phyloP scores from a whole-genome alignment of 257 asterid genomes.

The Paraleonurus japonicus region DNA sequence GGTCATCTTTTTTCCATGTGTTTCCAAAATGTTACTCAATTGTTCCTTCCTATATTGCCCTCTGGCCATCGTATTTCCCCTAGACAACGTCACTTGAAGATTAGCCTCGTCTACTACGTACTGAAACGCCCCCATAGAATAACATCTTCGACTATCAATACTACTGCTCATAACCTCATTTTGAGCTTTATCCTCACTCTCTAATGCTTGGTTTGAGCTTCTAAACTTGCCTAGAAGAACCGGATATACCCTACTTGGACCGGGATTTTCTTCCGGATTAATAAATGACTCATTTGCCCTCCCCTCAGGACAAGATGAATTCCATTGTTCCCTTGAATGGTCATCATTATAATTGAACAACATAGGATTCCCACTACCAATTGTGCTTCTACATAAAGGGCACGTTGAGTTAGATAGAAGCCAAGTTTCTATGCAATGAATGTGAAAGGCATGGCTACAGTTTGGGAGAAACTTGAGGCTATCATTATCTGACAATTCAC shows the following conservation, averaged over 20 bases:
- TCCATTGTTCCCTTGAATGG: conserved; percentile 17
- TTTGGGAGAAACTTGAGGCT: conserved; percentile 42
- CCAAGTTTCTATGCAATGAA: conserved; percentile 50
- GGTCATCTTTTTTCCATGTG: conserved; percentile 44
- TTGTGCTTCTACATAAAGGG: conserved; percentile 46
- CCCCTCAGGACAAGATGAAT: conserved; percentile 15
- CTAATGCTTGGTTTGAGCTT: conserved; percentile 29
- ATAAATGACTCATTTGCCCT: conserved; percentile 14
- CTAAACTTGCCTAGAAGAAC: conserved; percentile 58
- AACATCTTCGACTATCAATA: conserved; percentile 65
- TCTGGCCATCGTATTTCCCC: background rate
- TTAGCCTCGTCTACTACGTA: conserved; percentile 45
- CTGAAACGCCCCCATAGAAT: conserved; percentile 65
- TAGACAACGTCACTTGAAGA: conserved; percentile 43
- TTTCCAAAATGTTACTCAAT: conserved; percentile 20
- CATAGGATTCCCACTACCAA: conserved; percentile 22
- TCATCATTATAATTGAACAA: conserved; percentile 14
- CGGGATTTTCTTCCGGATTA: conserved; percentile 22
- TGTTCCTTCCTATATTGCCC: conserved; percentile 16
- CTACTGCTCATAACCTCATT: conserved; percentile 33
- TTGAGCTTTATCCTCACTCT: conserved; percentile 12
- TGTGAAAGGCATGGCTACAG: conserved; percentile 47
- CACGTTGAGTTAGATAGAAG: conserved; percentile 48
- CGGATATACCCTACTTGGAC: conserved; percentile 37
- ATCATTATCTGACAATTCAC: conserved; percentile 39